Evolutionary conservation across 768 basidiomycete genomes (phyloP).

Genomic region (Auriculariales sp.): DNA sequence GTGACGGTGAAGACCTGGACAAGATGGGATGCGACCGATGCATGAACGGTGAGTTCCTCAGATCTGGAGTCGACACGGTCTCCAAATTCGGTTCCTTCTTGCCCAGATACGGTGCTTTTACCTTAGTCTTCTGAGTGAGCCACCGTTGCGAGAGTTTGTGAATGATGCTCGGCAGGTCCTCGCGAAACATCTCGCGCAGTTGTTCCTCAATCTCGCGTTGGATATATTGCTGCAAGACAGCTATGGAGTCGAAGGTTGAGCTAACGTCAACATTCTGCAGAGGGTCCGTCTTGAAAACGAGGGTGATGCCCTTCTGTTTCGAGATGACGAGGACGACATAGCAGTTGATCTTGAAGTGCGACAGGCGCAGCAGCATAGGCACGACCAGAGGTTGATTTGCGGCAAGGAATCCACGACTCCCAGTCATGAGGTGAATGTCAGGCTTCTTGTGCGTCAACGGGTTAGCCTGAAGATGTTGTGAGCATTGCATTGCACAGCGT

Average conservation of each 20-base stretch:
- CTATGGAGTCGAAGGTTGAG: constrained; percentile 94
- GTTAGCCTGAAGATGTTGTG: constrained; percentile 50
- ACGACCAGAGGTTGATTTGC: constrained; percentile 93
- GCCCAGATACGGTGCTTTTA: constrained; percentile 76
- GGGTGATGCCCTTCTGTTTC: constrained; percentile 92
- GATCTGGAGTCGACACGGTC: constrained; percentile 28
- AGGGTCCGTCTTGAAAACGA: constrained; percentile 99
- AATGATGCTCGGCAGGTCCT: constrained; percentile 93
- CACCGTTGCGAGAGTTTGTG: constrained; percentile 92
- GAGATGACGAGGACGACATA: constrained; percentile 97
- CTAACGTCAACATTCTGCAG: constrained; percentile 96
- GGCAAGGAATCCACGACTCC: constrained; percentile 77
- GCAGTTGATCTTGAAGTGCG: constrained; percentile 85
- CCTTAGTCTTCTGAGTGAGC: constrained; percentile 59
- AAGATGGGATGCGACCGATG: background rate
- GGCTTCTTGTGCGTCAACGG: constrained; percentile 87
- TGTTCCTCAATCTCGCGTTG: constrained; percentile 96
- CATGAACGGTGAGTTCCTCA: constrained; percentile 1
- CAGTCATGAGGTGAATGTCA: constrained; percentile 75
- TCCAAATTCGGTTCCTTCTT: constrained; percentile 32
- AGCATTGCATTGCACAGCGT: constrained; percentile 2
- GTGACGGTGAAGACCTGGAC: background rate
- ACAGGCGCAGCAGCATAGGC: constrained; percentile 93
- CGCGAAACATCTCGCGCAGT: constrained; percentile 93
- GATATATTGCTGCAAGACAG: constrained; percentile 94